Conservation (phyloP, 2,329 filamentous ascomycete species). For the Rugonectria rugulosa region DNA sequence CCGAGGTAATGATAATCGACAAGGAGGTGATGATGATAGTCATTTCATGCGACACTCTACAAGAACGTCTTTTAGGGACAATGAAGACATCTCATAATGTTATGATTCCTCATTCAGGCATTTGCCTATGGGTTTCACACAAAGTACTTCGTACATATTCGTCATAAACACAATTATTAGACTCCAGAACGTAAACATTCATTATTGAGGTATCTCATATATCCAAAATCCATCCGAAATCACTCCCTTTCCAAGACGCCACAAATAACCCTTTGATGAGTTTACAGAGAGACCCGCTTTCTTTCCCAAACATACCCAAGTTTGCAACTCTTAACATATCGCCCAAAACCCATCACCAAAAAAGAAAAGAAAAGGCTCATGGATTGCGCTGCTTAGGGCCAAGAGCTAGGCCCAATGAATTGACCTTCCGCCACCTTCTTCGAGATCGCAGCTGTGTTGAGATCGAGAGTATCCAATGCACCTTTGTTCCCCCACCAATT, state of each 20-base stretch:
- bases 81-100: no score
- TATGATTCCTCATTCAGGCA: not conserved
- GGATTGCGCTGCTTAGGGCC: conserved; percentile 46
- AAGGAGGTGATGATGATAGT: no score
- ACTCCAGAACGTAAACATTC: conserved; percentile 30
- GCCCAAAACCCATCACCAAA: conserved; percentile 7
- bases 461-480: conserved; percentile 57
- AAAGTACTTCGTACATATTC: not conserved
- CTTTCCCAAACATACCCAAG: conserved; percentile 14
- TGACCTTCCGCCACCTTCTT: conserved; percentile 51
- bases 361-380: conserved; percentile 1
- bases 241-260: conserved; percentile 32
- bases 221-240: conserved; percentile 25
- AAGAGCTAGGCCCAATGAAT: conserved; percentile 60
- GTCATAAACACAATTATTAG: not conserved
- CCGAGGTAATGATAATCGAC: no score
- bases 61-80: no score
- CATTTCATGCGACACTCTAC: not conserved
- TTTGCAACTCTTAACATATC: conserved; percentile 23
- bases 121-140: not conserved
- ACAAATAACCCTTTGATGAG: conserved; percentile 21
- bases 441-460: conserved; percentile 52
- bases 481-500: conserved; percentile 69
- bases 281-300: conserved; percentile 24
- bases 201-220: conserved; percentile 39